Base-by-base conservation (phyloP, 2,329 filamentous ascomycete species). In the Penicillium expansum region DNA sequence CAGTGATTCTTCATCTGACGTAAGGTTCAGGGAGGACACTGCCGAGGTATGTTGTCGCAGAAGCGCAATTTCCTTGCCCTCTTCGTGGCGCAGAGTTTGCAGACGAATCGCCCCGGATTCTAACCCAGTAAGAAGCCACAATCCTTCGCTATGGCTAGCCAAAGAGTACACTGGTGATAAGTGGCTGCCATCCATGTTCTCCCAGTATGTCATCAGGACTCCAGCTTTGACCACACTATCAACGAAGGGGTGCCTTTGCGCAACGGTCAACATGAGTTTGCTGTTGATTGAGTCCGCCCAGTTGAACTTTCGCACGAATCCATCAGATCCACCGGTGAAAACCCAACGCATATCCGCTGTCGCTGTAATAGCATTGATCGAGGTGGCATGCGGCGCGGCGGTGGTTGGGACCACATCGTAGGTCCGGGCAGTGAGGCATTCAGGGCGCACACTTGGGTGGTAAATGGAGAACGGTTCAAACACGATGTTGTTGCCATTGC, bases 401-500 rank as follows among this genome's bases (percentile, higher is more conserved):
- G 97, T 97, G 22, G 94, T 97, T 1, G 94, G 94, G 1, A 96
- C 89, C 58, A 99, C 96, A 71, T 99, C 94, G 78, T 97, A 99
- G 2, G 89, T 84, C 39, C 82, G 79, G 14, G 94, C 93, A 1
- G 83, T 87, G 48, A 96, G 78, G n/a, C 86, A 89, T 69, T 96
- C 92, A 11, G 87, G 82, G 0, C 90, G 85, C n/a, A 92, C 82
- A 48, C 78, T 80, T 1, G 87, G 88, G 47, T 83, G 85, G 63
- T 77, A 80, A 58, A 75, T 77, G 39, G 74, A 76, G 49, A 70
- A 68, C 41, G 60, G 65, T 59, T 69, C 74, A 7, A 73, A 64
- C 2, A 73, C 58, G 14, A 62, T 54, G 48, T 66, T 71, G 20
- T 71, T 70, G 9, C 73, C 74, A 27, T 56, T 59, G 30, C 79